Evolutionary conservation across 129 eudicot species (phyloP), one percentile per base, ranked within the genome.

Genomic region (Helichrysum umbraculigerum): DNA sequence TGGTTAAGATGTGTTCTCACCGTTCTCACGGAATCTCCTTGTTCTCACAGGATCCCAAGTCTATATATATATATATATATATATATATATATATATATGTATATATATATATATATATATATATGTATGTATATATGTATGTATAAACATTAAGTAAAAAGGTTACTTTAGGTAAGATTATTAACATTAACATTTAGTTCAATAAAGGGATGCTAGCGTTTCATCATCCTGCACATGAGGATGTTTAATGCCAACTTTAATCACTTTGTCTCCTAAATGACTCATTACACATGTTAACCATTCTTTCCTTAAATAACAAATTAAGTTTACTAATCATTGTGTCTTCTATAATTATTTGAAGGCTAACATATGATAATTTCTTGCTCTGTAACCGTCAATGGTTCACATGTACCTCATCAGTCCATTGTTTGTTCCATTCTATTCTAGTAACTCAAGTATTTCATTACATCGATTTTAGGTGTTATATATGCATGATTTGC

Each of bases 201-300:
- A 0, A 35, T 35, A 35, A 35, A 35, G 41, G 41, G 41, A 35
- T 35, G 41, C 41, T 35, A 35, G 41, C 8, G 42, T 58, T 77
- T 59, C 70, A 78, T 78, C 47, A 78, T 78, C 37, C 29, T 58
- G 51, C 69, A 78, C 81, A 78, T 78, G 76, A 71, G 50, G 70
- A 70, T 60, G 81, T 61, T 50, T 30, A 35, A 50, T 75, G 72
- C 79, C 44, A 57, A 32, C 32, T 20, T 58, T 60, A 78, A 42
- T 78, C 71, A 78, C 29, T 29, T 25, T 70, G 81, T 78, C 63
- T 33, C 81, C 64, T 42, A 37, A 51, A 60, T 70, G 54, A 42
- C 58, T 59, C 54, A 29, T 70, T 51, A 19, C 28, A 75, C 76
- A 77, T 78, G 71, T 78, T 78, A 78, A 25, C 6, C 47, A 37